Conservation (phyloP, 2,329 filamentous ascomycete species). For the Sphaerulina musiva region DNA sequence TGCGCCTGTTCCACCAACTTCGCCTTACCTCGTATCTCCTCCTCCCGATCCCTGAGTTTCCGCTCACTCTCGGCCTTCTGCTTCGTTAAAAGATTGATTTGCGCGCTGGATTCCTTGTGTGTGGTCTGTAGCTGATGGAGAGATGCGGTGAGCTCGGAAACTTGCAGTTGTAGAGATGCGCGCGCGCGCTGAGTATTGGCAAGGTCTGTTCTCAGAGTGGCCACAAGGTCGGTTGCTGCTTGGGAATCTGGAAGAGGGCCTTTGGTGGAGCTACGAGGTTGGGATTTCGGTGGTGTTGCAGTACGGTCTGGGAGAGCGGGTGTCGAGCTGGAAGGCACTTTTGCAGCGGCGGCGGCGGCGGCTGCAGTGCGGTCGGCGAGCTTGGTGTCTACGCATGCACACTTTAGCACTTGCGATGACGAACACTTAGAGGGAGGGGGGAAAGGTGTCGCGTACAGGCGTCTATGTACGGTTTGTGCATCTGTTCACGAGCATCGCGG, state of each 20-base stretch:
- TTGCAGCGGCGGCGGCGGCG: slow-evolving; percentile 9
- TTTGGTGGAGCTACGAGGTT: slow-evolving; percentile 5
- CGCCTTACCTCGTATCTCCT: slow-evolving; percentile 76
- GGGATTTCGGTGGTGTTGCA: slow-evolving; percentile 26
- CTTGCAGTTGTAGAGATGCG: slow-evolving; percentile 57
- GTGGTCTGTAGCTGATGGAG: slow-evolving; percentile 57
- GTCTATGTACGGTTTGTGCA: slow-evolving; percentile 62
- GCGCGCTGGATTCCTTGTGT: slow-evolving; percentile 53
- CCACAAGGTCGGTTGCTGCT: slow-evolving; percentile 50
- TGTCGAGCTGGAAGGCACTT: slow-evolving; percentile 28
- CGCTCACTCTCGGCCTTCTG: slow-evolving; percentile 58
- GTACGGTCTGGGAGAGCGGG: slow-evolving; percentile 19
- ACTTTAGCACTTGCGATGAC: slow-evolving; percentile 2
- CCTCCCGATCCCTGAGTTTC: slow-evolving; percentile 71
- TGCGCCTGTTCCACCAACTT: slow-evolving; percentile 82
- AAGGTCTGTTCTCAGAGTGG: slow-evolving; percentile 58
- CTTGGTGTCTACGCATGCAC: slow-evolving; percentile 35
- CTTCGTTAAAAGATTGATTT: slow-evolving; percentile 55
- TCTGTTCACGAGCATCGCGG: slow-evolving; percentile 62
- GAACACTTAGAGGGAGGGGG: neutral
- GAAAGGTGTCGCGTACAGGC: slow-evolving; percentile 56
- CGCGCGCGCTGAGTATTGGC: slow-evolving; percentile 70
- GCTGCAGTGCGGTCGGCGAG: slow-evolving; percentile 41
- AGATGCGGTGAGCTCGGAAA: slow-evolving; percentile 58
- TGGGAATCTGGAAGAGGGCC: slow-evolving; percentile 46